Evolutionary conservation across 2,329 filamentous ascomycete species (phyloP).

Genomic region (Colletotrichum cereale): DNA sequence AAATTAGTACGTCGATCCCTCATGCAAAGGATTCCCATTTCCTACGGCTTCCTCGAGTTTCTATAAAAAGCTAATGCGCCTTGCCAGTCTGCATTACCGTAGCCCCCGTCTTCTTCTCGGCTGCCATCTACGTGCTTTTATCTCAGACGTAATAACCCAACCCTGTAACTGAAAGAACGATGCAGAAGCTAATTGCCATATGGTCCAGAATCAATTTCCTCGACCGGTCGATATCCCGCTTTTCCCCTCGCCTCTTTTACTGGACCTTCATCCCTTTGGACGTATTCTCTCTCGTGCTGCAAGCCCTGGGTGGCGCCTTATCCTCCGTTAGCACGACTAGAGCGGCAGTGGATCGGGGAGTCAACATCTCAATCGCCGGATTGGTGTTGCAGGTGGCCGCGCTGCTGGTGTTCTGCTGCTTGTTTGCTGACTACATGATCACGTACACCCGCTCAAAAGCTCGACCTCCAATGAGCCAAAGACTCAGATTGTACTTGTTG

Average conservation of each 20-base stretch:
- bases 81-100: conserved; percentile 49
- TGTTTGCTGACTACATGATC: conserved; percentile 57
- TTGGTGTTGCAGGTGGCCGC: conserved; percentile 65
- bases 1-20: conserved; percentile 59
- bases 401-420: conserved; percentile 58
- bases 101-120: conserved; percentile 47
- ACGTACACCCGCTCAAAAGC: conserved; percentile 45
- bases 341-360: conserved; percentile 50
- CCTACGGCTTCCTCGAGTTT: background rate
- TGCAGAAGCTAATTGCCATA: background rate
- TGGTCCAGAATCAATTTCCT: conserved; percentile 45
- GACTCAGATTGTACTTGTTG: conserved; percentile 62
- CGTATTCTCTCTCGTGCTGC: conserved; percentile 63
- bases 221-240: conserved; percentile 45
- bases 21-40: background rate
- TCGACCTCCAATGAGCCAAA: conserved; percentile 46
- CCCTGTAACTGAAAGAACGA: too few species aligned
- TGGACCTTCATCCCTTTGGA: conserved; percentile 62
- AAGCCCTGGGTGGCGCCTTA: conserved; percentile 64
- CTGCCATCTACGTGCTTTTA: conserved; percentile 47
- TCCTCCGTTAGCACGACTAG: conserved; percentile 53
- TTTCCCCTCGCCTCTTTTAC: conserved; percentile 49
- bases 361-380: conserved; percentile 63
- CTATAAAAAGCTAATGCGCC: conserved; percentile 45
- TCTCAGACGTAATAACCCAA: conserved; percentile 26